A percentile compares a stretch with the other conserved stretches of the same genome.
phyloP scores from a whole-genome alignment of 2,329 filamentous ascomycete species.

The Colletotrichum musicola region DNA sequence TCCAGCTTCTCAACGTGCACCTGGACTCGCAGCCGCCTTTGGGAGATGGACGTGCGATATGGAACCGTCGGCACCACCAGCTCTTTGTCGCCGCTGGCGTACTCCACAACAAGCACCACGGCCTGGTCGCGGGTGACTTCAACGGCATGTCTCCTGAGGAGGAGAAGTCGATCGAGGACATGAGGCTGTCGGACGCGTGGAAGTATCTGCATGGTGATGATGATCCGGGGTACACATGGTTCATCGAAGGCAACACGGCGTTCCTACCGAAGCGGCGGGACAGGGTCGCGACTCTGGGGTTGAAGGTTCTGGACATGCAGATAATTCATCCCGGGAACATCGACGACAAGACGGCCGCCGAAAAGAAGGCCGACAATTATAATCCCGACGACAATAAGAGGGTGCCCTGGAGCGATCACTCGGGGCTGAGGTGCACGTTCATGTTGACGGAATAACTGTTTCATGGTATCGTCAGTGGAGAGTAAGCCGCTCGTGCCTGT shows the following conservation, averaged over 20 bases:
- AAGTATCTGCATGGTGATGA: conserved; percentile 43
- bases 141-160: conserved; percentile 54
- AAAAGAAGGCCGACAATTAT: neutral
- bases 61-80: conserved; percentile 48
- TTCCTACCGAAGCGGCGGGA: conserved; percentile 53
- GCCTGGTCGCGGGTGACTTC: conserved; percentile 55
- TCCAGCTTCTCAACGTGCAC: conserved; percentile 55
- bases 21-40: conserved; percentile 48
- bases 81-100: conserved; percentile 44
- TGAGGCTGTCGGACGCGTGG: conserved; percentile 53
- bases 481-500: neutral
- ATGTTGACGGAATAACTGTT: neutral
- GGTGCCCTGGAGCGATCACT: conserved; percentile 31
- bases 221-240: conserved; percentile 53
- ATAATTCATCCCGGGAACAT: conserved; percentile 40
- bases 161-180: conserved; percentile 45
- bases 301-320: conserved; percentile 42
- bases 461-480: neutral
- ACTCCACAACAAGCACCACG: conserved; percentile 44
- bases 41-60: conserved; percentile 29
- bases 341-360: neutral
- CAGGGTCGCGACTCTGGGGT: conserved; percentile 49
- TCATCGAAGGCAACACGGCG: conserved; percentile 47
- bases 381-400: too few relatives aligned
- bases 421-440: conserved; percentile 21